A percentile compares a stretch with the other conserved stretches of the same genome.
Evolutionary conservation across 129 eudicot genomes (phyloP).

Genomic region (Flaveria sonorensis): DNA sequence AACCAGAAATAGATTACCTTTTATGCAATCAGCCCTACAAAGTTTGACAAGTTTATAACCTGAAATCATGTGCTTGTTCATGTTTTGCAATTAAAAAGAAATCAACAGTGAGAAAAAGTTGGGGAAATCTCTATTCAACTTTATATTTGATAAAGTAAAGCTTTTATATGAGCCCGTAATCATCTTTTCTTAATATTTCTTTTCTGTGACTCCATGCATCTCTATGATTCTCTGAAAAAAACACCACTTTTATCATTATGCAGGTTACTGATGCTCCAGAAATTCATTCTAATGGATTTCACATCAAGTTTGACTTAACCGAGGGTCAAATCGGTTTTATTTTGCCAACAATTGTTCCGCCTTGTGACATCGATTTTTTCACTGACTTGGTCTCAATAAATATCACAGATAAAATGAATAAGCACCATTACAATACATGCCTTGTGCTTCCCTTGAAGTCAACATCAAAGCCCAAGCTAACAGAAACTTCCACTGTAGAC

Average conservation of each 20-base stretch:
- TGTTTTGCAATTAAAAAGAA: no score
- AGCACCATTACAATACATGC: slow-evolving; percentile 70
- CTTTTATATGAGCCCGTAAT: no score
- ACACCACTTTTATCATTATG: neutral
- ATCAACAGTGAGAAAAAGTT: no score
- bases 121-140: no score
- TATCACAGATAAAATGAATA: slow-evolving; percentile 36
- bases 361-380: slow-evolving; percentile 60
- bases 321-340: slow-evolving; percentile 94
- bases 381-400: slow-evolving; percentile 43
- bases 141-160: no score
- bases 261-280: slow-evolving; percentile 99
- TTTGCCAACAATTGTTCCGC: slow-evolving; percentile 78
- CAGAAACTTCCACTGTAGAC: slow-evolving; percentile 44
- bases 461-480: slow-evolving; percentile 41
- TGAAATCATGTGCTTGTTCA: no score
- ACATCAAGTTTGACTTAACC: slow-evolving; percentile 84
- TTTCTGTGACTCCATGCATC: no score
- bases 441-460: slow-evolving; percentile 85
- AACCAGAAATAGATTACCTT: no score
- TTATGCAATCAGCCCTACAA: no score
- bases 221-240: no score
- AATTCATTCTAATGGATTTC: slow-evolving; percentile 95
- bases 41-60: no score
- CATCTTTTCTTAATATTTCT: no score